Conservation (phyloP, 306 rosid species). For the Abrus precatorius region DNA sequence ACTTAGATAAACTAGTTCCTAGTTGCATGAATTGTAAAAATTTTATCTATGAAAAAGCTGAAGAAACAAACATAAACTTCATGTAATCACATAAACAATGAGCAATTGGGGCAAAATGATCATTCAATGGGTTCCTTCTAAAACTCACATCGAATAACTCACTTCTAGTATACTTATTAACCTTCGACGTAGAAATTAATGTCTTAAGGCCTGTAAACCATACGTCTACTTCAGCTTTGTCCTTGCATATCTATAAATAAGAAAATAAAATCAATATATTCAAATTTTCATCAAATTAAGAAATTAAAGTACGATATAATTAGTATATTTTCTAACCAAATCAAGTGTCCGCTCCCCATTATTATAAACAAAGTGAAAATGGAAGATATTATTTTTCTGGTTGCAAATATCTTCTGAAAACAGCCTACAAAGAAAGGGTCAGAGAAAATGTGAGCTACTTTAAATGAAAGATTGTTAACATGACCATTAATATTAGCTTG, state of each 20-base stretch:
- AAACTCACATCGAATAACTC: slow-evolving; percentile 69
- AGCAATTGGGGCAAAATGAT: slow-evolving; percentile 17
- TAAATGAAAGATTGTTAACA: slow-evolving; percentile 14
- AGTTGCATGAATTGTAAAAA: neutral
- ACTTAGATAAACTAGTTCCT: neutral
- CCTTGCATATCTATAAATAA: slow-evolving; percentile 83
- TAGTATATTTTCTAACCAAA: slow-evolving; percentile 66
- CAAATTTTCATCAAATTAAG: slow-evolving; percentile 11
- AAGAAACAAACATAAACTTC: neutral
- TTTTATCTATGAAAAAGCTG: neutral
- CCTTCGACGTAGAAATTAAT: slow-evolving; percentile 62
- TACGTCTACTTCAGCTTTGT: slow-evolving; percentile 77
- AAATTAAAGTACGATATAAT: neutral
- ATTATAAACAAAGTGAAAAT: slow-evolving; percentile 78
- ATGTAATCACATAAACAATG: neutral
- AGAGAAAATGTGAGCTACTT: neutral
- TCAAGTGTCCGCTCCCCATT: slow-evolving; percentile 81
- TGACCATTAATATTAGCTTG: neutral
- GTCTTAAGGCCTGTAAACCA: slow-evolving; percentile 87
- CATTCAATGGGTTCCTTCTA: slow-evolving; percentile 13
- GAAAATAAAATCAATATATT: slow-evolving; percentile 20
- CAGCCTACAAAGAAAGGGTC: slow-evolving; percentile 61
- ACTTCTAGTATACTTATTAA: slow-evolving; percentile 54
- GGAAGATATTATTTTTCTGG: slow-evolving; percentile 83
- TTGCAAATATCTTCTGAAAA: slow-evolving; percentile 79